Conservation (phyloP, 179 eudicot genomes). For the Vitellaria paradoxa region DNA sequence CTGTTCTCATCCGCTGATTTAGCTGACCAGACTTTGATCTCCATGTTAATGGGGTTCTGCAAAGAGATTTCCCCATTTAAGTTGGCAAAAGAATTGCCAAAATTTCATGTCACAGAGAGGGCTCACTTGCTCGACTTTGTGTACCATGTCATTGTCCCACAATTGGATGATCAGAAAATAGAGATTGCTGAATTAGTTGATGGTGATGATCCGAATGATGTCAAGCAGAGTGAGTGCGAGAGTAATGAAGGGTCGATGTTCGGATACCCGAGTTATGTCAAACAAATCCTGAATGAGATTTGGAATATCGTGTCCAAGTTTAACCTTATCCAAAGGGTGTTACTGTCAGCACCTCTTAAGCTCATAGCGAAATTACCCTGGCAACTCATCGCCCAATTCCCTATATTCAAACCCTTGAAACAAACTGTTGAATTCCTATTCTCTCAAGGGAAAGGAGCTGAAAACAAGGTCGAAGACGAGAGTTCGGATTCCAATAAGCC, state of each 20-base stretch:
- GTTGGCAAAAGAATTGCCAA: constrained; percentile 10
- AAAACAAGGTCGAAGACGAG: too few relatives aligned
- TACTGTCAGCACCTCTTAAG: constrained; percentile 13
- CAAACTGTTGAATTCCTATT: too few relatives aligned
- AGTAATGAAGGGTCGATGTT: neutral
- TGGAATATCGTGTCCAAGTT: constrained; percentile 8
- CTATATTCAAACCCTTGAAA: constrained; percentile 13
- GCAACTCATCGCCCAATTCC: constrained; percentile 30
- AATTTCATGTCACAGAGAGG: constrained; percentile 13
- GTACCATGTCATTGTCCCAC: constrained; percentile 37
- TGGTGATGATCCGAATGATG: constrained; percentile 15
- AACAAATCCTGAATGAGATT: constrained; percentile 10
- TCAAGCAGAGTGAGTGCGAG: too few relatives aligned
- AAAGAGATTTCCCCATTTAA: constrained; percentile 26
- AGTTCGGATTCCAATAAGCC: constrained; percentile 14
- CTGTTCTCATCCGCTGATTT: constrained; percentile 18
- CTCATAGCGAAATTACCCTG: constrained; percentile 29
- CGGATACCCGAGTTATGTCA: neutral
- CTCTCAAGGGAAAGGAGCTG: too few relatives aligned
- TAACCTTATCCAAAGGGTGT: neutral
- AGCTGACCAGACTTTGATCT: constrained; percentile 18
- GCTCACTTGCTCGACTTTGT: too few relatives aligned
- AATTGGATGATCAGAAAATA: constrained; percentile 16
- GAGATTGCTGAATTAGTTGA: constrained; percentile 19
- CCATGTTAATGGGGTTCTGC: too few relatives aligned